Percentiles rank a stretch among this genome's conserved stretches.
phyloP scores from a whole-genome alignment of 352 stramenopile species.

The Phytophthora rubi region DNA sequence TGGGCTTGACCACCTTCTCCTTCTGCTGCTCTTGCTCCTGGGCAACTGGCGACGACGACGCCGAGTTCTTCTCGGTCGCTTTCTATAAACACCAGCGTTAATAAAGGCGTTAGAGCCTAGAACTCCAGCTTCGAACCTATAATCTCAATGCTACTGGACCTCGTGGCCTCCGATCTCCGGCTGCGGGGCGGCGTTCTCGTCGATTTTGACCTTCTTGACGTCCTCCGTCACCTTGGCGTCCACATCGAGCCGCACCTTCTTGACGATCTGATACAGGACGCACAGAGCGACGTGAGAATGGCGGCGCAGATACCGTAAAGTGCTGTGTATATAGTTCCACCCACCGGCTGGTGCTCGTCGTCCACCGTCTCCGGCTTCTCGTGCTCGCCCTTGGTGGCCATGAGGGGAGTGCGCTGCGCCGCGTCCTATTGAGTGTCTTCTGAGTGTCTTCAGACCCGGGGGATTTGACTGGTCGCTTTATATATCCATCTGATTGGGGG shows the following conservation, averaged over 20 bases:
- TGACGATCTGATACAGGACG: slow-evolving; percentile 42
- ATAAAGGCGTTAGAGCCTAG: background rate
- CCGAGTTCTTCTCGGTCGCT: slow-evolving; percentile 11
- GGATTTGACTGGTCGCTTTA: slow-evolving; percentile 34
- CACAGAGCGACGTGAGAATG: background rate
- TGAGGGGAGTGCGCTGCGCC: slow-evolving; percentile 22
- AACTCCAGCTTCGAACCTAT: background rate
- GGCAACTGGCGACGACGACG: slow-evolving; percentile 18
- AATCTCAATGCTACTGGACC: slow-evolving; percentile 17
- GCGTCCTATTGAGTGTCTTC: slow-evolving; percentile 12
- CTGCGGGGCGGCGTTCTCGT: slow-evolving; percentile 36
- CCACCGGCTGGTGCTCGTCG: slow-evolving; percentile 67
- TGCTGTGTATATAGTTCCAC: background rate
- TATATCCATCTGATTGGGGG: background rate
- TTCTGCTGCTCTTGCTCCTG: slow-evolving; percentile 16
- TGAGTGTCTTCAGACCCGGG: slow-evolving; percentile 9
- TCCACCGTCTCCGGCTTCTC: slow-evolving; percentile 73
- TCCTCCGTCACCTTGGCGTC: slow-evolving; percentile 55
- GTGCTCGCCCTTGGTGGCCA: slow-evolving; percentile 78
- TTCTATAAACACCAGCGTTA: slow-evolving; percentile 5
- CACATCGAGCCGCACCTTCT: slow-evolving; percentile 65
- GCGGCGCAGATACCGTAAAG: background rate
- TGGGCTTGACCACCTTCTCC: slow-evolving; percentile 29
- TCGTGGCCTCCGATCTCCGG: slow-evolving; percentile 32
- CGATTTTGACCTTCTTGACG: slow-evolving; percentile 55